Conservation (phyloP, 441 rosid genomes). For the Adansonia grandidieri region DNA sequence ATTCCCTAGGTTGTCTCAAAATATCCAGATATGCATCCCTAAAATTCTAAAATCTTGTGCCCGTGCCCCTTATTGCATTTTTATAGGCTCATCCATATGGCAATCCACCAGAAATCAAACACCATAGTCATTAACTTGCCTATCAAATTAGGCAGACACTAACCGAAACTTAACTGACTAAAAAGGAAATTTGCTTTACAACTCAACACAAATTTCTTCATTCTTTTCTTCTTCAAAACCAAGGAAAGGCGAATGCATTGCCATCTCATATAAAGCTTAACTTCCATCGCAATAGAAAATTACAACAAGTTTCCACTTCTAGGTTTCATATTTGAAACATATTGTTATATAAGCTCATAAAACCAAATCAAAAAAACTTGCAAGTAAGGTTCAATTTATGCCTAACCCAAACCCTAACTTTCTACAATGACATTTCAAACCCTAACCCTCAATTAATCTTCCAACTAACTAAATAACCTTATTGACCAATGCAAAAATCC, state of each 20-base stretch:
- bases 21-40: background rate
- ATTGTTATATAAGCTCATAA: background rate
- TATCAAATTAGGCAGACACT: too few relatives aligned
- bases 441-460: background rate
- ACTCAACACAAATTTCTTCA: background rate
- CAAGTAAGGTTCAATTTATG: slow-evolving; percentile 14
- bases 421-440: background rate
- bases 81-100: background rate
- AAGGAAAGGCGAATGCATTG: background rate
- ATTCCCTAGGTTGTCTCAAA: background rate
- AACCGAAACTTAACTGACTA: too few relatives aligned
- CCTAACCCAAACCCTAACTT: slow-evolving; percentile 11
- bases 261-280: background rate
- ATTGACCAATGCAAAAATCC: background rate
- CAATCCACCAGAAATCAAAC: background rate
- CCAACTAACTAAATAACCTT: slow-evolving; percentile 9
- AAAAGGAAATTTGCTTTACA: slow-evolving; percentile 9
- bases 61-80: too few relatives aligned
- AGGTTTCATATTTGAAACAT: background rate
- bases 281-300: background rate
- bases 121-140: background rate
- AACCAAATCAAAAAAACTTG: background rate
- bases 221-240: background rate
- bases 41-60: background rate
- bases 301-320: background rate